A percentile compares a stretch with the other conserved stretches of the same genome.
These are phyloP conservation scores for Aspergillus biplanus DNA, from an alignment of 495 filamentous ascomycete genomes.

Conservation along the genomic window DNA sequence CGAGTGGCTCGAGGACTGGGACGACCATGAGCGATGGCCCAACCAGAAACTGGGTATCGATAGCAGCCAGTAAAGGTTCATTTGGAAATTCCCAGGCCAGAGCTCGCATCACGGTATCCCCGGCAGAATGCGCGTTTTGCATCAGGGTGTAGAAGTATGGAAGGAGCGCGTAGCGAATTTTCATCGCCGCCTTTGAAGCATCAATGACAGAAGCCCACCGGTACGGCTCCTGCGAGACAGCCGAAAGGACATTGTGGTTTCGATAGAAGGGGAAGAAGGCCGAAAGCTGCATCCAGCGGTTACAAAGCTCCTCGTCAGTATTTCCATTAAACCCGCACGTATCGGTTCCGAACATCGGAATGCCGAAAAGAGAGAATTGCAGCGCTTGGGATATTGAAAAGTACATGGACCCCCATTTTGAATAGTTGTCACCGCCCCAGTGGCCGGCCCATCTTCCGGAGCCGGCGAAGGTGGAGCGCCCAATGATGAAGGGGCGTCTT, in stretches of 20 bases:
- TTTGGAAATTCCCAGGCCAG: conserved; percentile 83
- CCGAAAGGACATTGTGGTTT: conserved; percentile 73
- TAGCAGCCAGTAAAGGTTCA: conserved; percentile 68
- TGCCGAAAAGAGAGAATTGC: conserved; percentile 78
- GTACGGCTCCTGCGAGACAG: conserved; percentile 76
- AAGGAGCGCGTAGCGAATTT: conserved; percentile 72
- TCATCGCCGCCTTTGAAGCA: conserved; percentile 69
- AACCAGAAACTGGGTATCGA: conserved; percentile 78
- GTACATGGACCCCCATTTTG: conserved; percentile 69
- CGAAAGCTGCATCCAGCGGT: conserved; percentile 82
- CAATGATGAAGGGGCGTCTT: conserved; percentile 85
- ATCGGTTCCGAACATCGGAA: conserved; percentile 87
- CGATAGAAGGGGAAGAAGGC: conserved; percentile 91
- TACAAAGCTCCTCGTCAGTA: conserved; percentile 73
- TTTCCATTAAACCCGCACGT: conserved; percentile 82
- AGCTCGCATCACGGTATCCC: conserved; percentile 79
- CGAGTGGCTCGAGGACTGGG: conserved; percentile 70
- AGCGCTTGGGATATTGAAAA: conserved; percentile 83
- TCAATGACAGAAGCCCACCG: conserved; percentile 70
- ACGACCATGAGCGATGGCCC: conserved; percentile 71
- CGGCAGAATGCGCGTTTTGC: conserved; percentile 67
- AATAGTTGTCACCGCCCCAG: conserved; percentile 85
- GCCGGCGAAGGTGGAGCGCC: conserved; percentile 80
- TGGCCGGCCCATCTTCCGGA: conserved; percentile 82
- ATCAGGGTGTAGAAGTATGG: conserved; percentile 86